Conservation (phyloP, 176 grass and related monocot genomes). For the Carex myosuroides region DNA sequence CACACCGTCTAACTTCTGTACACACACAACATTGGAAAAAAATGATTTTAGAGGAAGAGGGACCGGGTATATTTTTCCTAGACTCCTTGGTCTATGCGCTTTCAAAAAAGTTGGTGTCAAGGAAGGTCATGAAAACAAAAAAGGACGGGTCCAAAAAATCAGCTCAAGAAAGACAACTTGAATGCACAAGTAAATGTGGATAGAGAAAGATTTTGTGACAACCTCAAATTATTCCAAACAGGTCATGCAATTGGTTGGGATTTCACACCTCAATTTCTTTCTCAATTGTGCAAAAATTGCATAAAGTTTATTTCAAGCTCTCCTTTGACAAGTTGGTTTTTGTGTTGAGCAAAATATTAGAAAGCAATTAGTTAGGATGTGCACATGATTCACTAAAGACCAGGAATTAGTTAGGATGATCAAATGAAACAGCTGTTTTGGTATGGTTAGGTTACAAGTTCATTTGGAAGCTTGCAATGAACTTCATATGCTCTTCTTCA, state of each 20-base stretch:
- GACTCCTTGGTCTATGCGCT: not conserved
- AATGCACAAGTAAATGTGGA: conserved; percentile 6
- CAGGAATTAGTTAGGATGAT: conserved; percentile 7
- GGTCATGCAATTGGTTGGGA: conserved; percentile 4
- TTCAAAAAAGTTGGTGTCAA: conserved; percentile 28
- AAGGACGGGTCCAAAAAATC: conserved; percentile 15
- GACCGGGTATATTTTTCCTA: not conserved
- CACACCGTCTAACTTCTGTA: too few relatives aligned
- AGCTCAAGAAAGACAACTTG: not conserved
- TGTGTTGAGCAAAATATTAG: too few relatives aligned
- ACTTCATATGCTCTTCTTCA: not conserved
- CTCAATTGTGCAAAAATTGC: not conserved
- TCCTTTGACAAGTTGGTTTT: not conserved
- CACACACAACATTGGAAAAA: not conserved
- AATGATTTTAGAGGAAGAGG: not conserved
- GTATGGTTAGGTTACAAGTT: conserved; percentile 6
- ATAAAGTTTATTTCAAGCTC: not conserved
- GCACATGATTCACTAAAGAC: not conserved
- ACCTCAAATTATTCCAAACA: not conserved
- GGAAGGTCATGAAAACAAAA: conserved; percentile 12
- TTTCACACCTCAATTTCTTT: conserved; percentile 4
- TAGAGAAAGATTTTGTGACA: not conserved
- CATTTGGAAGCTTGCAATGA: not conserved
- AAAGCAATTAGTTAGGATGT: not conserved
- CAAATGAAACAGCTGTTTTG: not conserved